phyloP scores from a whole-genome alignment of 108 stramenopile genomes.

The Pseudonitzschia pungens region DNA sequence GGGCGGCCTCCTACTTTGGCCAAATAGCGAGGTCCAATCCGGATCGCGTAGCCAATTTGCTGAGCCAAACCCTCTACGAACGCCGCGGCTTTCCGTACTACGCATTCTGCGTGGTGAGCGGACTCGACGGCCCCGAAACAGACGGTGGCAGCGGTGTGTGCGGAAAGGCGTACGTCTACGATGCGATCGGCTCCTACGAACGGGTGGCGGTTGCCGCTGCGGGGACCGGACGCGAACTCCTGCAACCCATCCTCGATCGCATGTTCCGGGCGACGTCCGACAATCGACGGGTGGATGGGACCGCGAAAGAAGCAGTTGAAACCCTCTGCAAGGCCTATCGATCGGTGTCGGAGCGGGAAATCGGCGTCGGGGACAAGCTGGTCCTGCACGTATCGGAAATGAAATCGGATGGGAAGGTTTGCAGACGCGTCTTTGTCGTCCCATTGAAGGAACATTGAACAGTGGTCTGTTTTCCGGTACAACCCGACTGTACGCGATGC shows the following conservation, averaged over 20 bases:
- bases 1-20: constrained; percentile 37
- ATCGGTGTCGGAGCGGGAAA: constrained; percentile 84
- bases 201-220: constrained; percentile 76
- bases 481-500: too few species aligned
- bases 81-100: constrained; percentile 82
- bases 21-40: constrained; percentile 22
- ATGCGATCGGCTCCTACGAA: constrained; percentile 88
- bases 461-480: neutral
- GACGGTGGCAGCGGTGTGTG: neutral
- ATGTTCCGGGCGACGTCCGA: constrained; percentile 38
- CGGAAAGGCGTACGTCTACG: constrained; percentile 67
- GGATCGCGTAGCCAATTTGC: constrained; percentile 54
- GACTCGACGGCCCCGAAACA: constrained; percentile 25
- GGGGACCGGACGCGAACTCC: constrained; percentile 73
- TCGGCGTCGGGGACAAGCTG: constrained; percentile 75
- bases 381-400: constrained; percentile 62
- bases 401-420: constrained; percentile 10
- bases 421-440: constrained; percentile 26
- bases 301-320: constrained; percentile 58
- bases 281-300: constrained; percentile 31
- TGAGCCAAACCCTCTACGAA: constrained; percentile 69
- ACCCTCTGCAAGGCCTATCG: constrained; percentile 64
- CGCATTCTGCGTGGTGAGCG: constrained; percentile 81
- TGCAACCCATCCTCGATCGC: constrained; percentile 85
- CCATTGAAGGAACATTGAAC: constrained; percentile 31